Percentiles rank a stretch among this genome's conserved stretches.
Evolutionary conservation across 306 rosid genomes (phyloP).

Genomic region (Dryas octopetala): DNA sequence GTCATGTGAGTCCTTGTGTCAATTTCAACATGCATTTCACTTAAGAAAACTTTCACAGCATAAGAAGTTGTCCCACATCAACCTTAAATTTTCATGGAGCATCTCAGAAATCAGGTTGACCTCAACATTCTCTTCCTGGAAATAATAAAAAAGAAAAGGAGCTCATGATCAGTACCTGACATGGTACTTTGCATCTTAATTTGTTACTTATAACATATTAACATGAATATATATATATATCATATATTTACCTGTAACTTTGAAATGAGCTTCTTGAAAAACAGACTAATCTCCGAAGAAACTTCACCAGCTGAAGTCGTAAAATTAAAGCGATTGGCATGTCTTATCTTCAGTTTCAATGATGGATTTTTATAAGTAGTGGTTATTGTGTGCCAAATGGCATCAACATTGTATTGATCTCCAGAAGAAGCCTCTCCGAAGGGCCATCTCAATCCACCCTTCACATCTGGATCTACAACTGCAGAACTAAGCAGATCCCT

Average conservation of each 20-base stretch:
- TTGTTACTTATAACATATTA: neutral
- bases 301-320: slow-evolving; percentile 34
- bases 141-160: neutral
- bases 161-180: too few species aligned
- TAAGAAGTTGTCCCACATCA: slow-evolving; percentile 42
- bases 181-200: too few species aligned
- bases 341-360: slow-evolving; percentile 37
- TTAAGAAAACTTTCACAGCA: slow-evolving; percentile 6
- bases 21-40: too few species aligned
- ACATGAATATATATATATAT: too few species aligned
- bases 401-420: slow-evolving; percentile 34
- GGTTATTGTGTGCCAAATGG: slow-evolving; percentile 36
- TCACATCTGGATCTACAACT: slow-evolving; percentile 42
- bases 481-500: slow-evolving; percentile 36
- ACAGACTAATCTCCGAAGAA: slow-evolving; percentile 33
- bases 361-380: slow-evolving; percentile 32
- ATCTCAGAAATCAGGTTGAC: slow-evolving; percentile 26
- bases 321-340: slow-evolving; percentile 43
- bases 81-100: slow-evolving; percentile 38
- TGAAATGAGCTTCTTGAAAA: slow-evolving; percentile 34
- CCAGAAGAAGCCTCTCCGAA: slow-evolving; percentile 37
- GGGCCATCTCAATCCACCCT: slow-evolving; percentile 64
- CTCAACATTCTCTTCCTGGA: slow-evolving; percentile 31
- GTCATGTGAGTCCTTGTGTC: too few species aligned
- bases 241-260: slow-evolving; percentile 31